A percentile compares a stretch with the other conserved stretches of the same genome.
Conservation (phyloP, 2,329 filamentous ascomycete genomes). For the Ophiostoma sp. region DNA sequence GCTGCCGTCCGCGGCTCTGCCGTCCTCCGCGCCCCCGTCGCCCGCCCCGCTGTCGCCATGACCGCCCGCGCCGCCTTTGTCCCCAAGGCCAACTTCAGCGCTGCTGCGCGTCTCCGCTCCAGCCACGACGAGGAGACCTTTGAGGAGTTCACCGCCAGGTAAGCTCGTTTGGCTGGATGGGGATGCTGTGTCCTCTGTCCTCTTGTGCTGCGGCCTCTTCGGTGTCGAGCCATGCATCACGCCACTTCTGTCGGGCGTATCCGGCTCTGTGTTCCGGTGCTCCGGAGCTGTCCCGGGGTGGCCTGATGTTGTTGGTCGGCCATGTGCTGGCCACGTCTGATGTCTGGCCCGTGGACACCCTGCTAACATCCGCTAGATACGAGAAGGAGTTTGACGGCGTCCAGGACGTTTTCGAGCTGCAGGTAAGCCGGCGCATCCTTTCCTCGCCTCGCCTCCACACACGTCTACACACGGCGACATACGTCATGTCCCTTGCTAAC, state of each 20-base stretch:
- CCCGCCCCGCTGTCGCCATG: constrained; percentile 43
- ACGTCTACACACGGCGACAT: constrained; percentile 6
- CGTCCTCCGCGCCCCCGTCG: constrained; percentile 58
- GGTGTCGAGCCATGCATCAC: not conserved
- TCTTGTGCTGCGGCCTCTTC: not conserved
- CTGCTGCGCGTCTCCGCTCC: constrained; percentile 50
- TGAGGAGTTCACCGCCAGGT: constrained; percentile 98
- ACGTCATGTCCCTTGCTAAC: constrained; percentile 18
- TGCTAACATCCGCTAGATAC: constrained; percentile 60
- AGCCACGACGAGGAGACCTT: constrained; percentile 92
- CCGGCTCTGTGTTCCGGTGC: constrained; percentile 5
- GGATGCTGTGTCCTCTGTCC: not conserved
- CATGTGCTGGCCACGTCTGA: not conserved
- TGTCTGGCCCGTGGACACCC: not conserved
- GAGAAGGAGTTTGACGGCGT: constrained; percentile 99
- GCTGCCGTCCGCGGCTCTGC: constrained; percentile 61
- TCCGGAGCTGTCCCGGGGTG: not conserved
- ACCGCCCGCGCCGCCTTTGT: constrained; percentile 50
- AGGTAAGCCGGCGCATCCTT: constrained; percentile 54
- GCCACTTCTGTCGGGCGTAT: not conserved
- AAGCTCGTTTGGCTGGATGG: constrained; percentile 37
- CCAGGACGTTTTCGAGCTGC: constrained; percentile 98
- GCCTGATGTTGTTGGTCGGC: constrained; percentile 16
- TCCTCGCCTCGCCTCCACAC: not conserved
- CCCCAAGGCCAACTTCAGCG: constrained; percentile 58